Evolutionary conservation across 805 yeast genomes (phyloP), one percentile per base, ranked within the genome.

Genomic region (Candida dendrica): DNA sequence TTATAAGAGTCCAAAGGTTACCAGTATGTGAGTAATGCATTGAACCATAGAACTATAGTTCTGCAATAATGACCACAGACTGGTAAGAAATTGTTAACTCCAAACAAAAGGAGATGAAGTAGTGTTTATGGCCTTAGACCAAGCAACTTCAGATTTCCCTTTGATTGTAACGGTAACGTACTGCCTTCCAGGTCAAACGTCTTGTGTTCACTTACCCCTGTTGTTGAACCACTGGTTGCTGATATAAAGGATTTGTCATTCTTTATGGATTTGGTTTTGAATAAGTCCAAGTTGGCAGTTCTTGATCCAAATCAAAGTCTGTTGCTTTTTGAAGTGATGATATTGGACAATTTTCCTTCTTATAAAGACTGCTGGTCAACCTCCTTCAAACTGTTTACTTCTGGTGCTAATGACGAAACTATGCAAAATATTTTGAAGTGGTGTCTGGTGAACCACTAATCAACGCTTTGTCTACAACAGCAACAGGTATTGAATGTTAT

Each of bases 211-310:
- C 77, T 81, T 39, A 71, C 71, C 33, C 79, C 82, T 6, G 83
- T 79, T 34, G 71, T 69, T 38, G 88, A 86, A n/a, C 89, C 88
- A 34, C 55, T 81, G 59, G 69, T 83, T 6, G 69, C 81, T 50
- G 61, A 74, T 4, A 60, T 78, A 34, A 81, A 77, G 5, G 88
- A 81, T 59, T 61, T 81, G 47, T 84, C 79, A 17, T 62, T 74
- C 45, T 75, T 77, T 65, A 80, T 80, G 86, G 69, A 74, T 42
- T 47, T 64, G 17, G 77, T 74, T 55, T 49, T 72, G n/a, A 34
- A 34, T 34, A 66, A 66, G 29, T 84, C 84, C 44, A 64, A 72
- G 47, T 84, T 84, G 13, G 76, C 83, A 81, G 65, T 66, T 24
- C 47, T 47, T n/a, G 78, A 73, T 50, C 53, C 55, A 6, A 30